Evolutionary conservation across 2,329 filamentous ascomycete species (phyloP).

Genomic region (Mycosphaerella sp.): DNA sequence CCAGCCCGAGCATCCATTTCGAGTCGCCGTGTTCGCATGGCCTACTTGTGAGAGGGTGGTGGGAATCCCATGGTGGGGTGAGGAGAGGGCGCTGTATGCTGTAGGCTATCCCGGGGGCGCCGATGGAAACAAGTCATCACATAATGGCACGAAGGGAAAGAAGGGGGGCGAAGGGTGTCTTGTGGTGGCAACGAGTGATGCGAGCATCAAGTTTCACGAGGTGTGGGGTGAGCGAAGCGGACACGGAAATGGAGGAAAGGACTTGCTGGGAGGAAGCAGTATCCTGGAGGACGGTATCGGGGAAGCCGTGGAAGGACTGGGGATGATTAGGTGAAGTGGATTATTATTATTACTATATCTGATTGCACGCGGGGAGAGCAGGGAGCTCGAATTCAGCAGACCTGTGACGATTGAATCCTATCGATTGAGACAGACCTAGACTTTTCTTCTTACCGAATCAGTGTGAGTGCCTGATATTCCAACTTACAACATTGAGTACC

Average conservation of each 20-base stretch:
- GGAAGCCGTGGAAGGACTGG: conserved; percentile 61
- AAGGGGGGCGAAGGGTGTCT: conserved; percentile 67
- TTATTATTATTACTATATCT: background rate
- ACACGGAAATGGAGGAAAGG: conserved; percentile 33
- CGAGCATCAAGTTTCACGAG: conserved; percentile 91
- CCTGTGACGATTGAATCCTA: too few species aligned
- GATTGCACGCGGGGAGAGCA: background rate
- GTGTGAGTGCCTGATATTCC: too few species aligned
- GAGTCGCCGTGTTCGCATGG: conserved; percentile 92
- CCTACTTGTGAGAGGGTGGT: conserved; percentile 81
- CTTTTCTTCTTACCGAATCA: too few species aligned
- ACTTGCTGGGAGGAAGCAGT: conserved; percentile 68
- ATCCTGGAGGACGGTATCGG: conserved; percentile 79
- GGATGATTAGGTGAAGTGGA: background rate
- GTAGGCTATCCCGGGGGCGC: conserved; percentile 70
- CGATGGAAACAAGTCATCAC: conserved; percentile 26
- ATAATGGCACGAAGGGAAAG: conserved; percentile 12
- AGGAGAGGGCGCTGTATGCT: conserved; percentile 77
- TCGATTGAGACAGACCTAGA: too few species aligned
- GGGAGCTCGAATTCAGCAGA: background rate
- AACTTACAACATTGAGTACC: background rate
- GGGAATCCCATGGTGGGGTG: conserved; percentile 74
- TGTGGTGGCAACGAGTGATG: conserved; percentile 85
- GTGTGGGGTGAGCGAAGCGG: conserved; percentile 57
- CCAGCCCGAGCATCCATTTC: conserved; percentile 78